Conservation (phyloP, 2,329 filamentous ascomycete genomes). For the Amphichorda felina region DNA sequence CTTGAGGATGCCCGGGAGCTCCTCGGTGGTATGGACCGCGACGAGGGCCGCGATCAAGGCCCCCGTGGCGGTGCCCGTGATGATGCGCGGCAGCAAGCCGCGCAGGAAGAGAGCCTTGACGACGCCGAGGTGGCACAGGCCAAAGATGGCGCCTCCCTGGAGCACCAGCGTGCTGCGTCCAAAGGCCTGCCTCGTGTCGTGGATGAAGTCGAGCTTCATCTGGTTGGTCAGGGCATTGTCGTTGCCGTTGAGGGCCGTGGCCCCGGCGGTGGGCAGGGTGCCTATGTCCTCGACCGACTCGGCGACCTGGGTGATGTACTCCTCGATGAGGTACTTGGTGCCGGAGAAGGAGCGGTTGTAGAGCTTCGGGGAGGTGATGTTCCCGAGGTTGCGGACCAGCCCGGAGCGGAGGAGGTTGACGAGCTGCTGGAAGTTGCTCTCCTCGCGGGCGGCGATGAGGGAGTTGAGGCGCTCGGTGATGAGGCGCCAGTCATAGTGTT, state of each 20-base stretch:
- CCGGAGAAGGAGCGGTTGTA: slow-evolving; percentile 81
- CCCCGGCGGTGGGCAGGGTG: slow-evolving; percentile 43
- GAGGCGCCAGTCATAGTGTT: slow-evolving; percentile 76
- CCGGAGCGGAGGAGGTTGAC: slow-evolving; percentile 73
- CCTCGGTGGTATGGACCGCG: slow-evolving; percentile 76
- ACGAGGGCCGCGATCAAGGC: slow-evolving; percentile 83
- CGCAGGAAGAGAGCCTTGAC: slow-evolving; percentile 77
- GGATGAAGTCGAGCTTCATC: slow-evolving; percentile 73
- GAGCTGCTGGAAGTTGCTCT: slow-evolving; percentile 60
- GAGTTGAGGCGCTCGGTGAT: slow-evolving; percentile 67
- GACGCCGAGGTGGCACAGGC: slow-evolving; percentile 80
- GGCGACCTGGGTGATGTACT: slow-evolving; percentile 80
- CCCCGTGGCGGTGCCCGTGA: slow-evolving; percentile 83
- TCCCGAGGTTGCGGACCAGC: slow-evolving; percentile 76
- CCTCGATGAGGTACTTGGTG: slow-evolving; percentile 82
- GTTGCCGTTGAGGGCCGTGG: slow-evolving; percentile 15
- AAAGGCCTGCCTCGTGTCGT: slow-evolving; percentile 80
- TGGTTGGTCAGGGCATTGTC: slow-evolving; percentile 48
- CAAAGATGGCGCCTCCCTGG: slow-evolving; percentile 86
- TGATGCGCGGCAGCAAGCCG: slow-evolving; percentile 75
- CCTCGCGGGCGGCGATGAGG: slow-evolving; percentile 56
- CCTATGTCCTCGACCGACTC: slow-evolving; percentile 69
- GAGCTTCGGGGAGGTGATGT: slow-evolving; percentile 70
- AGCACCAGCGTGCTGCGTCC: slow-evolving; percentile 76
- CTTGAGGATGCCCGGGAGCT: slow-evolving; percentile 64